Evolutionary conservation across 2,329 filamentous ascomycete species (phyloP).

Genomic region (Leptosphaerulina australis): DNA sequence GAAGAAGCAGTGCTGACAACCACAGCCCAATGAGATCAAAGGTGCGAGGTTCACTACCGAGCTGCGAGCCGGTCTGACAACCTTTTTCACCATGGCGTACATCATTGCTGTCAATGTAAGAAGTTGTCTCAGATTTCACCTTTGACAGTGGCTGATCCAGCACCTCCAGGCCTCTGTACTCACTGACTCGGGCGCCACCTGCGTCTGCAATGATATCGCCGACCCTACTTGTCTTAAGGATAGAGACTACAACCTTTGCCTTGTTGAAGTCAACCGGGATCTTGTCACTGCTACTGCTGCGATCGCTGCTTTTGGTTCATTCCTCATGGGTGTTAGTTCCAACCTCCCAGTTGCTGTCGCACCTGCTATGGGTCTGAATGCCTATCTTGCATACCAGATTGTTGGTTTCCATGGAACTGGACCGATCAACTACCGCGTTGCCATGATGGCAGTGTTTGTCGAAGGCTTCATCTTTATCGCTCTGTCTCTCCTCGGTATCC

Average conservation of each 20-base stretch:
- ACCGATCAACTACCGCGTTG: conserved; percentile 68
- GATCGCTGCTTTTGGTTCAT: conserved; percentile 77
- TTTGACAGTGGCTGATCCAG: conserved; percentile 15
- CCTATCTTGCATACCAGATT: conserved; percentile 84
- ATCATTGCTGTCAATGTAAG: conserved; percentile 69
- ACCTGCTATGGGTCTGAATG: conserved; percentile 81
- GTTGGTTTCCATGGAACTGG: conserved; percentile 81
- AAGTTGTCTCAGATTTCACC: conserved; percentile 41
- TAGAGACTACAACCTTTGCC: conserved; percentile 67
- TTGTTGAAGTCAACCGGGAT: conserved; percentile 70
- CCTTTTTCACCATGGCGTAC: conserved; percentile 57
- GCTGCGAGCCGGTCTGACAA: conserved; percentile 81
- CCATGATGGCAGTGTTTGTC: conserved; percentile 84
- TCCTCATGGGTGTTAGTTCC: conserved; percentile 80
- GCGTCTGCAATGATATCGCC: conserved; percentile 66
- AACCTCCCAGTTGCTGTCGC: conserved; percentile 78
- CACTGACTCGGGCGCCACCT: conserved; percentile 74
- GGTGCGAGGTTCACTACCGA: conserved; percentile 82
- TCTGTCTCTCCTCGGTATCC: conserved; percentile 73
- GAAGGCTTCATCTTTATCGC: conserved; percentile 86
- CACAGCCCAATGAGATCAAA: conserved; percentile 70
- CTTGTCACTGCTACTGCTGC: conserved; percentile 84
- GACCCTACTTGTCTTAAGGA: conserved; percentile 61
- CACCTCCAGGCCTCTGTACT: conserved; percentile 61
- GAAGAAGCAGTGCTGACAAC: conserved; percentile 20